Conservation (phyloP, 768 basidiomycete genomes). For the Lentinula sp. region DNA sequence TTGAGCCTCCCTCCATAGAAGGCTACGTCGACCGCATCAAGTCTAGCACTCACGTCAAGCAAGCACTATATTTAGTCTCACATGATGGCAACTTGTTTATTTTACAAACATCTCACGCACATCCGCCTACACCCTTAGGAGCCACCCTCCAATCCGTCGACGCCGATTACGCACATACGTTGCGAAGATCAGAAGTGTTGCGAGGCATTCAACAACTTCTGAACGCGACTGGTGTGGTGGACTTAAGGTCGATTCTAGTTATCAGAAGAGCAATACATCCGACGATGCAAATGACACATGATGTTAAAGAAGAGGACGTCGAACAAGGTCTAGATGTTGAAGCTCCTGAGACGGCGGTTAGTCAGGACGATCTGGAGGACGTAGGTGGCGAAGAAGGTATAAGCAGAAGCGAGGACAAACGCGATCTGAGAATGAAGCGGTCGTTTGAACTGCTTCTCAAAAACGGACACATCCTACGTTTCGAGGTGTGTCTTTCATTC, state of each 20-base stretch:
- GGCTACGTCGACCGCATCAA: slow-evolving; percentile 77
- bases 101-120: slow-evolving; percentile 40
- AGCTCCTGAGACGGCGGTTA: slow-evolving; percentile 18
- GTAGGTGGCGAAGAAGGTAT: slow-evolving; percentile 57
- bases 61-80: slow-evolving; percentile 61
- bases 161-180: slow-evolving; percentile 25
- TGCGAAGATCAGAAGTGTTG: slow-evolving; percentile 47
- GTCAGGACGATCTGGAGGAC: slow-evolving; percentile 54
- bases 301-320: slow-evolving; percentile 20
- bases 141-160: slow-evolving; percentile 23
- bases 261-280: slow-evolving; percentile 61
- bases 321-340: slow-evolving; percentile 27
- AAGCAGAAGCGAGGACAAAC: slow-evolving; percentile 33
- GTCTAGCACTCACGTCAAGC: slow-evolving; percentile 48
- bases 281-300: slow-evolving; percentile 28
- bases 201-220: slow-evolving; percentile 63
- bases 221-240: slow-evolving; percentile 60
- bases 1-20: slow-evolving; percentile 80
- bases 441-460: slow-evolving; percentile 74
- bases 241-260: slow-evolving; percentile 61
- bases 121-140: slow-evolving; percentile 69
- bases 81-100: slow-evolving; percentile 74
- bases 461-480: slow-evolving; percentile 62
- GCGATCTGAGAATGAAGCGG: slow-evolving; percentile 47
- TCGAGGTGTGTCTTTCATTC: slow-evolving; percentile 56